Base-by-base conservation (phyloP, 345 rosid species). In the Aquilaria sinensis region DNA sequence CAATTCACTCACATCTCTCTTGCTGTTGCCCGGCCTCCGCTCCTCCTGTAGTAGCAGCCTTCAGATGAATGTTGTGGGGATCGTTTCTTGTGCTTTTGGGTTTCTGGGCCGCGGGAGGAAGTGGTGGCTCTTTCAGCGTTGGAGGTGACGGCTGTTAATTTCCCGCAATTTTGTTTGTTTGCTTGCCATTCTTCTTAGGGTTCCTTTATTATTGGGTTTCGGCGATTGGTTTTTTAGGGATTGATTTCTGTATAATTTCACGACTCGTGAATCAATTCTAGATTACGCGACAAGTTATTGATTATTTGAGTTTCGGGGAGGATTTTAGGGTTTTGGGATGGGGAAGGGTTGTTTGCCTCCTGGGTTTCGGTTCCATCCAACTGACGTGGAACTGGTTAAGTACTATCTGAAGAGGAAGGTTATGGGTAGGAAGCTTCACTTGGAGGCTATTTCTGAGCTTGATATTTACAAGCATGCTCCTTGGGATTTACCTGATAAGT, bases 351-450 rank as follows among this genome's bases (percentile, higher is more conserved):
- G n/a, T 2, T 64, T 77, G 47, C 62, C 74, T 49, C 97, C 97
- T 9, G 98, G 98, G 14, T 79, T 89, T 66, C 80, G 96, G 10
- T 93, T 93, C 68, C 90, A 83, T 63, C 98, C 98, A 0, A 87
- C 89, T 58, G 92, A 89, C 66, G 88, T 64, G 0, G 98, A 93
- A 64, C 76, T 93, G 47, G 71, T 89, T 29, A 78, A 51, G 67
- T 87, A 83, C 53, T 86, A 87, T 53, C 71, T 93, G 49, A 88
- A 78, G 80, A 85, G 78, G 41, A 90, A 90, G 71, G 80, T 90
- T 8, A 9, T 78, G 74, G 83, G 90, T 8, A 79, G 67, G 68
- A 80, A 70, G 57, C 13, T 87, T 14, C 41, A 0, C 23, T 32
- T 43, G 16, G 73, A 83, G 12, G 83, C 73, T 47, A 90, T 93